These are phyloP conservation scores for rapeseed (Brassica napus) DNA, from an alignment of 345 rosid species.

Conservation along the genomic window Da-Ae NC_063439.1:2331001-2331500, in stretches of 20 bases:
- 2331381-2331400: background rate
- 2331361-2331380: background rate
- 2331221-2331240: too few relatives aligned
- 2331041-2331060: background rate
- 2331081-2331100: background rate
- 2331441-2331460: background rate
- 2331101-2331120: background rate
- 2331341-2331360: background rate
- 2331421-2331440: background rate
- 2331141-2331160: too few relatives aligned
- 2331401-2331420: background rate
- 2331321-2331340: background rate
- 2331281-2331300: background rate
- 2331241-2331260: background rate
- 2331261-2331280: too few relatives aligned
- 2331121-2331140: too few relatives aligned
- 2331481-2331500: background rate
- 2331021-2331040: background rate
- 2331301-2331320: background rate
- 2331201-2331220: too few relatives aligned
- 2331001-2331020: background rate
- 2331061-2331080: background rate
- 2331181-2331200: too few relatives aligned
- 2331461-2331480: background rate
- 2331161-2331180: too few relatives aligned